Evolutionary conservation across 495 filamentous ascomycete genomes (phyloP), one percentile per base, ranked within the genome.

Genomic region (Terfezia boudieri): DNA sequence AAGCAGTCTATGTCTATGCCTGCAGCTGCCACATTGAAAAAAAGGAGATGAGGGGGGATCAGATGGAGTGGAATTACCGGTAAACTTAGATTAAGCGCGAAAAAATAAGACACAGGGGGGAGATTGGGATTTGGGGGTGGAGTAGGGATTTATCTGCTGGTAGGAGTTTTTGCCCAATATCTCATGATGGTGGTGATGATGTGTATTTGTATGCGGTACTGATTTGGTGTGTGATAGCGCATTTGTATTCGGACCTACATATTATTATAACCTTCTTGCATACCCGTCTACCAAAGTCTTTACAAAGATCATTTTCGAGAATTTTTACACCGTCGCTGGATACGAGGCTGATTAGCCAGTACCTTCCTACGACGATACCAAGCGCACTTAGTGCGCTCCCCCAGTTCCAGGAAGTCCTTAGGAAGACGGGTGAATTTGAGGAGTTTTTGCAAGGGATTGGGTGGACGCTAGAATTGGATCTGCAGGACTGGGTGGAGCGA

Each of bases 401-500:
- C 7, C 68, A 70, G 9, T 94, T 94, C 61, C 76, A 86, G 59
- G 67, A 70, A 1, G 71, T 78, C 1, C 71, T 92, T 9, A 67
- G 72, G 35, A 64, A 71, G 51, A 76, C 85, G 9, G 67, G 72
- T 37, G 63, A 72, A 8, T 84, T 95, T 59, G 80, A 78, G 37
- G 66, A 69, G 9, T 71, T 66, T 3, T 66, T 95, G 11, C 75
- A 79, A 49, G 66, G 67, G 0, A 68, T 82, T 11, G 71, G 74
- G 0, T 86, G 84, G 77, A 72, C 73, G 26, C 83, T 83, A 17
- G 73, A 82, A 22, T 73, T 77, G 55, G 75, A 79, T 17, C 66
- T 96, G 53, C 71, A 77, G 9, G 80, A 84, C 43, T 98, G 90
- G 90, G 77, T 82, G 0, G 77, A 81, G 36, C 77, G 78, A 51